phyloP scores from a whole-genome alignment of 495 filamentous ascomycete species.

The Talaromyces proteolyticus region DNA sequence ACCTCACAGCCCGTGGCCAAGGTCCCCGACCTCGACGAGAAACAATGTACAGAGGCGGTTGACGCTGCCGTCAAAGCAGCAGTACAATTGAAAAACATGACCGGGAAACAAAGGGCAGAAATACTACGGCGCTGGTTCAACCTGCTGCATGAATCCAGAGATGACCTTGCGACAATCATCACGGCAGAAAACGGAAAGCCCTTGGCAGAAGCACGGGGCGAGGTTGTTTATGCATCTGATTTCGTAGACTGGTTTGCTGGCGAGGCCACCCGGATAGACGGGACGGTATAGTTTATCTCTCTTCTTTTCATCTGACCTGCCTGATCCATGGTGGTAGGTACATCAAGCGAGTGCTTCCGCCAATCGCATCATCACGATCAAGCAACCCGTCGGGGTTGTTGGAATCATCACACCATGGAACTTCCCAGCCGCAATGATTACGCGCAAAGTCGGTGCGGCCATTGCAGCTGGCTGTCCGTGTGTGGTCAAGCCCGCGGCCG shows the following conservation, averaged over 20 bases:
- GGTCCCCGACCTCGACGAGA: neutral
- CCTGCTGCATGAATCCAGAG: conserved; percentile 77
- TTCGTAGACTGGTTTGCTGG: conserved; percentile 13
- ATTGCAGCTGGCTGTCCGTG: conserved; percentile 81
- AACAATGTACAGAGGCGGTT: neutral
- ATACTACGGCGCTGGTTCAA: conserved; percentile 89
- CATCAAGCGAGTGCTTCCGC: conserved; percentile 24
- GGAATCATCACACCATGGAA: conserved; percentile 97
- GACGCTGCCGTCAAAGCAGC: conserved; percentile 9
- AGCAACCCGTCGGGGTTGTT: conserved; percentile 89
- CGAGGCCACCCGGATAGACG: neutral
- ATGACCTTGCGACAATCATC: conserved; percentile 85
- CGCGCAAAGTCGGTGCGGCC: conserved; percentile 80
- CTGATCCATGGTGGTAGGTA: neutral
- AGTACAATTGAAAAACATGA: conserved; percentile 5
- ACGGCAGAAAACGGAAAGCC: conserved; percentile 82
- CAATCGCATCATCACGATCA: conserved; percentile 72
- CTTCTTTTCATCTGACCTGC: neutral
- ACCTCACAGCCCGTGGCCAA: neutral
- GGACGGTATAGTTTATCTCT: neutral
- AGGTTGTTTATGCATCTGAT: conserved; percentile 53
- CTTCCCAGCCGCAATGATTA: conserved; percentile 91
- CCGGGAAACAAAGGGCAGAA: conserved; percentile 10
- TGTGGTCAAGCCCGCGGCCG: conserved; percentile 76
- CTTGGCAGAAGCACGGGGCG: conserved; percentile 61